Base-by-base conservation (phyloP, 345 rosid species). In the Lepidium africanum region DNA sequence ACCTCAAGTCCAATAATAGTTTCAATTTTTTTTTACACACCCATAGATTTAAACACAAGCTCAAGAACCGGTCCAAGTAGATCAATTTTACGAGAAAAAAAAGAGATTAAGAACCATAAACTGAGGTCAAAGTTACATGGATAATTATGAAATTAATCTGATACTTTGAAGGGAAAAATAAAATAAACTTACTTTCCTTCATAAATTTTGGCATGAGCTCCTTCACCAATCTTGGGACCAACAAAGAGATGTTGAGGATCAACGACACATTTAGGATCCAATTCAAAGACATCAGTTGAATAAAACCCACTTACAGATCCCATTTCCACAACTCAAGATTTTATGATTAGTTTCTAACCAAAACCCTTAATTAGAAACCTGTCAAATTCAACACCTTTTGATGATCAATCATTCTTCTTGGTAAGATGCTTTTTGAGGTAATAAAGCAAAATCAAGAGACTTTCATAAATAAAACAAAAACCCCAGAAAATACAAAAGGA, bases 171-270 rank as follows among this genome's bases (percentile, higher is more conserved):
- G 40, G 10, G 10, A 35, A 10, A 69, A 30, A 60, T 37, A 9
- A 74, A 66, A 23, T 68, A 14, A 70, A 86, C 99, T 89, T 83
- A 95, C 97, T 89, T 95, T 78, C 96, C 99, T 78, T 95, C 96
- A 8, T 95, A 95, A 13, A 95, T 87, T 80, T 95, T 91, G 78
- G 97, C 97, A 86, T 91, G 97, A 73, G 96, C 87, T 39, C 99
- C 89, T 75, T 95, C 99, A 47, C 97, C 96, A 78, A 95, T 91
- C 89, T 89, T 91, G 19, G 99, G 97, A 23, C 99, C 99, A 80
- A 95, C 96, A 73, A 87, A 85, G 19, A 95, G 95, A 59, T 76
- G 90, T 79, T 81, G 88, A 32, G 97, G 90, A 82, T 95, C 93
- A 75, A 94, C 77, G 59, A 91, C 57, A 96, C 96, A 91, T 84